Evolutionary conservation across 768 basidiomycete genomes (phyloP), one percentile per base, ranked within the genome.

Genomic region (Hericium erinaceus): DNA sequence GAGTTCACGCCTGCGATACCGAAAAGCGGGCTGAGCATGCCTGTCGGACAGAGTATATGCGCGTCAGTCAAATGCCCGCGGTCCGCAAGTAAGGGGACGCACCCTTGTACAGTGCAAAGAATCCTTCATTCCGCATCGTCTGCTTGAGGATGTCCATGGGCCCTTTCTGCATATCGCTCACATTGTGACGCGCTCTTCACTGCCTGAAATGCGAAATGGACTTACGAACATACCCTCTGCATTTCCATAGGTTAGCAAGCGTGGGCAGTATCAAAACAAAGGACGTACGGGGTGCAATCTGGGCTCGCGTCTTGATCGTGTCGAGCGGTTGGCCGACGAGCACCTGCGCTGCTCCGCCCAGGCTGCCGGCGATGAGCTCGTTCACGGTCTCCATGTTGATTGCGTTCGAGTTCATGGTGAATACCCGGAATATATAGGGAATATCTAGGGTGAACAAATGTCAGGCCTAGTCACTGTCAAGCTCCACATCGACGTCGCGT

Each of bases 1-100:
- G 93, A 95, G 73, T 98, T 98, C 65, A 98, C 95, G 9, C 91
- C 95, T 2, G 95, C 92, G 26, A 98, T 88, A 16, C 97, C 97
- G 48, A 97, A 58, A 9, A 98, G 77, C 0, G 97, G 95, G 55
- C 89, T 92, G 1, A 85, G 78, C 92, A 94, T 95, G 39, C 93
- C 92, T 92, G 57, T 16, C 33, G 39, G 33, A 18, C 18, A 15
- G 26, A 5, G 26, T 26, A 5, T 26, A 26, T 10, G 52, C 13
- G 13, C 9, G 57, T 26, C 22, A 56, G 40, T 20, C 4, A 18
- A 20, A 6, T 16, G 8, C 13, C 24, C 24, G 37, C 5, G 10
- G 37, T 4, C 18, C 44, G 22, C 12, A 15, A 15, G 26, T 18
- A 39, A 13, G 8, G 24, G 18, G 22, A 61, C 71, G 37, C 13